Evolutionary conservation across 2,329 filamentous ascomycete species (phyloP).

Genomic region (Claviceps sp.): DNA sequence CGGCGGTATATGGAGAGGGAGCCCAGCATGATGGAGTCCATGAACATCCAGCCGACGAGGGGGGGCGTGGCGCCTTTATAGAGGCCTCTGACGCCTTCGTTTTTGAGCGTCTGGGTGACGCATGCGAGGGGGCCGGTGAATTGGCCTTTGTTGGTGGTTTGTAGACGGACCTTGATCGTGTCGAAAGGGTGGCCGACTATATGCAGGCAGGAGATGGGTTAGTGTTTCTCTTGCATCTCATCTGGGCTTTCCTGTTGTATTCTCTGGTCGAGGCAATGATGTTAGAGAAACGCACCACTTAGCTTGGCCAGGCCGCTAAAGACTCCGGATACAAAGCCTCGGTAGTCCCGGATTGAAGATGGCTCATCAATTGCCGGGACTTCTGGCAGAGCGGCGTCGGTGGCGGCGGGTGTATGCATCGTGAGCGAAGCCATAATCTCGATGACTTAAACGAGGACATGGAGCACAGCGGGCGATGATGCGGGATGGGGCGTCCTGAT

Average conservation of each 20-base stretch:
- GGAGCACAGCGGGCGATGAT: neutral
- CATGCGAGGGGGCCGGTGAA: slow-evolving; percentile 84
- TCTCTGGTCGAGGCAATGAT: too few species aligned
- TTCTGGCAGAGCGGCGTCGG: neutral
- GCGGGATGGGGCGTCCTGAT: neutral
- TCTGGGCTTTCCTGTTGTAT: neutral
- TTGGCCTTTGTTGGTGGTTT: slow-evolving; percentile 64
- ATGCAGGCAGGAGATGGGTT: neutral
- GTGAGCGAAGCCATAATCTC: neutral
- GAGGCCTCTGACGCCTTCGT: slow-evolving; percentile 72
- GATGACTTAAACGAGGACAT: neutral
- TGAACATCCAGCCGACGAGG: slow-evolving; percentile 94
- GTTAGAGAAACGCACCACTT: slow-evolving; percentile 42
- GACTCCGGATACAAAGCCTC: slow-evolving; percentile 93
- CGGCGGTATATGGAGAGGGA: slow-evolving; percentile 83
- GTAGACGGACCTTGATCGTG: slow-evolving; percentile 90
- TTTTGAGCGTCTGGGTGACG: slow-evolving; percentile 66
- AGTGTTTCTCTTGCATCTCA: neutral
- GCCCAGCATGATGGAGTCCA: slow-evolving; percentile 86
- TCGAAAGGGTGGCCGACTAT: slow-evolving; percentile 68
- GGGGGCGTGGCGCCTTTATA: slow-evolving; percentile 94
- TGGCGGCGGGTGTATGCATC: neutral
- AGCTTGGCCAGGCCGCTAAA: slow-evolving; percentile 91
- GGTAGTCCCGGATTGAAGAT: slow-evolving; percentile 46
- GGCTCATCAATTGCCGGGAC: neutral